Evolutionary conservation across 1,139 yeast genomes (phyloP), one percentile per base, ranked within the genome.

Genomic region (Saccharomyces pastorianus): DNA sequence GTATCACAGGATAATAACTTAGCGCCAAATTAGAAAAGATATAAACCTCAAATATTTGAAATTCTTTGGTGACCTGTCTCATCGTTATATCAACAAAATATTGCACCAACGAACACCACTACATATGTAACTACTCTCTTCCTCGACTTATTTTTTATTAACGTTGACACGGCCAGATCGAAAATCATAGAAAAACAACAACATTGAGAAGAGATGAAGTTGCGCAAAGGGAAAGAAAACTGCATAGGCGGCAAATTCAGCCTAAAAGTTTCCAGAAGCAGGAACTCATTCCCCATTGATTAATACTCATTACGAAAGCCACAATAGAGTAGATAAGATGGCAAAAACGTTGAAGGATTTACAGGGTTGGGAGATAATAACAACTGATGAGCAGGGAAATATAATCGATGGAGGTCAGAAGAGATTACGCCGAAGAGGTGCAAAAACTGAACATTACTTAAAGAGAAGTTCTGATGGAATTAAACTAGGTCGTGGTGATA

Each of bases 291-390:
- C 6, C 44, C 25, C 20, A 20, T 38, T 17, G n/a, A 6, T 20
- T 20, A 14, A 38, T 4, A 17, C 20, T 38, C 44, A 17, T 20
- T 9, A 4, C 6, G 5, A 26, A 38, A 38, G n/a, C 13, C n/a
- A 17, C 20, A 38, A 17, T 20, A 20, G n/a, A 5, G 11, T 38
- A 38, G 28, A 3, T 0, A 6, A 20, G 7, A 67, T 67, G 68
- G 68, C 69, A 17, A 55, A 59, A 20, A 56, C 61, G 9, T 46
- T 50, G 25, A 61, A 54, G 25, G 66, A 64, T 17, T 51, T 67
- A 23, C 56, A 58, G 41, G 70, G 66, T 13, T 67, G 71, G 71
- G 62, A 64, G 50, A 58, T 67, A 2, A 52, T 64, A n/a, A 59
- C 55, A 5, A 64, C 64, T 3, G 71, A 67, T 59, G 59, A 59